Evolutionary conservation across 176 grass and related monocot species (phyloP), one percentile per base, ranked within the genome.

Genomic region (sorghum (Sorghum bicolor)): DNA sequence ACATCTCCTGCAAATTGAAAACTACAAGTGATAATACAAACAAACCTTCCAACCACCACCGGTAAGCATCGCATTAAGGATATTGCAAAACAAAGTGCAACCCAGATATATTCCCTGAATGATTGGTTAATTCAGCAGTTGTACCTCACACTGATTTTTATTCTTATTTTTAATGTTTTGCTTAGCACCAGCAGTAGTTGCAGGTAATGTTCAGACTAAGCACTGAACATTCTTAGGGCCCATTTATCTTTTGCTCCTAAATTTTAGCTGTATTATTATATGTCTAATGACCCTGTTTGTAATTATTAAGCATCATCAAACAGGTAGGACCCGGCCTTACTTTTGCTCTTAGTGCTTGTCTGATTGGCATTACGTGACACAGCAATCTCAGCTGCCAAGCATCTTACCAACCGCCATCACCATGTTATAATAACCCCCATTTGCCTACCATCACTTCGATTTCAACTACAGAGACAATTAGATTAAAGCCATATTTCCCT

Each of bases 281-380:
- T 43, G 12, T 36, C 14, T 45, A 81, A 67, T 82, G 57, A 31
- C 24, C 44, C 43, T 74, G 65, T 19, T 19, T 52, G 17, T 69
- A 72, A 86, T 81, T n/a, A 86, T 76, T 33, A 77, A 45, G 48
- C 65, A 89, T 57, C 38, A 72, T 57, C 38, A 72, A 77, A 77
- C 22, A 77, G 25, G 33, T 80, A 79, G 88, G 84, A 30, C 62
- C 72, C n/a, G n/a, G n/a, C n/a, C 71, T 3, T 19, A 3, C 17
- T 72, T 65, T 85, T 43, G 50, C 53, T 44, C 32, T 10, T 77
- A 78, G 84, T 79, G 80, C 79, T 74, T 75, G 44, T 68, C 76
- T 90, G 74, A 34, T 83, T 90, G 84, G 83, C 67, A 66, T 83
- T 60, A 61, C 73, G 44, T 86, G 78, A 83, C 41, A 78, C 74